Evolutionary conservation across 495 filamentous ascomycete species (phyloP), one percentile per base, ranked within the genome.

Genomic region (Mytilinidion resinicola): DNA sequence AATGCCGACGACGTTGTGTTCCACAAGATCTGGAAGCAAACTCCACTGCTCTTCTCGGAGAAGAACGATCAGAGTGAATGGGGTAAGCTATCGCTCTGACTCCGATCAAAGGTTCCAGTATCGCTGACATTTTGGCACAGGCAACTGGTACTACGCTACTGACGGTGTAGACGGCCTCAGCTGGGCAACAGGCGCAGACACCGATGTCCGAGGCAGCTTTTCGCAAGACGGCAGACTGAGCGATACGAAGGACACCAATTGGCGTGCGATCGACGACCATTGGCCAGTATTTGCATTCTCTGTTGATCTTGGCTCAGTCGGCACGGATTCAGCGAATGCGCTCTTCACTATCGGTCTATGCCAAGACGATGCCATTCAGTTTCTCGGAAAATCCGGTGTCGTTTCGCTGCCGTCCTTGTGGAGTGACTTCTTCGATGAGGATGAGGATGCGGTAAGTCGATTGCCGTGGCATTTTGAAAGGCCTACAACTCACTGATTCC

Each of bases 41-140:
- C 73, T 11, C 83, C 95, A 69, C 72, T 84, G 61, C 72, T 83
- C 9, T 76, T 95, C 37, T 84, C 82, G 7, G 91, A 96, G 67
- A 80, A 80, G 49, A 73, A 69, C 33, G 89, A 95, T 60, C 83
- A 83, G 41, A 81, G 86, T 0, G 89, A 95, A 78, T 96, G 91
- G 91, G 91, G 91, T 82, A 88, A 69, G 1, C 88, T 4, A 9
- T 42, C 39, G 39, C 39, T 12, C 12, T 8, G 4, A 42, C 11
- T 42, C n/a, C n/a, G n/a, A n/a, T 42, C 39, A 42, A 42, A 1
- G 39, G 4, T 42, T 17, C 25, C 25, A 30, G 25, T 30, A 3
- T 6, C 25, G 25, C 25, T 30, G 25, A 30, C 25, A 30, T 30
- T 30, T 2, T 30, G 25, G 6, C 25, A 30, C 6, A 30, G 25